Evolutionary conservation across 2,329 filamentous ascomycete species (phyloP).

Genomic region (Xylariaceae sp.): DNA sequence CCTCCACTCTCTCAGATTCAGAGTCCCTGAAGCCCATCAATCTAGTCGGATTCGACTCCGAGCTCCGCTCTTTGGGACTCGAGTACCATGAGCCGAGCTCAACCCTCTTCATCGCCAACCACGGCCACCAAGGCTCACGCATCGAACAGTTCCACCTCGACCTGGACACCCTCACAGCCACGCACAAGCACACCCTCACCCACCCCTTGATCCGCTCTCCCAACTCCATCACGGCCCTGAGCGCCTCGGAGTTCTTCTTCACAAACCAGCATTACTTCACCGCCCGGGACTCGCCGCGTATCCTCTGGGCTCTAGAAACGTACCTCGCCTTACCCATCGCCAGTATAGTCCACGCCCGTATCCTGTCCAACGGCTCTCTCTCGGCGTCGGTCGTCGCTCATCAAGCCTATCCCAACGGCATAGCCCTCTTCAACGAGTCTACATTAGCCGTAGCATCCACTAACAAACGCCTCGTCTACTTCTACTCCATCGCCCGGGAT

Average conservation of each 20-base stretch:
- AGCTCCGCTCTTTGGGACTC: conserved; percentile 37
- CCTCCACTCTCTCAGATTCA: conserved; percentile 13
- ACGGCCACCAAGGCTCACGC: conserved; percentile 31
- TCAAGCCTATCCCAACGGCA: conserved; percentile 37
- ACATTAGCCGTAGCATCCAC: conserved; percentile 36
- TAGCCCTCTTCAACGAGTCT: conserved; percentile 34
- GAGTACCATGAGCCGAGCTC: conserved; percentile 32
- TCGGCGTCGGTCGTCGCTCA: conserved; percentile 27
- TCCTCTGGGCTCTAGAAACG: conserved; percentile 31
- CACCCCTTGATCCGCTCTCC: conserved; percentile 35
- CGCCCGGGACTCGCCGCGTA: conserved; percentile 17
- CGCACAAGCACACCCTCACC: conserved; percentile 31
- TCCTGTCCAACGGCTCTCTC: conserved; percentile 13
- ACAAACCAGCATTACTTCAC: conserved; percentile 37
- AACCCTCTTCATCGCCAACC: conserved; percentile 35
- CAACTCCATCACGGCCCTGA: conserved; percentile 34
- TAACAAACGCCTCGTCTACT: conserved; percentile 24
- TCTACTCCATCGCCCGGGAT: conserved; percentile 26
- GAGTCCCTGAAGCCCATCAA: conserved; percentile 21
- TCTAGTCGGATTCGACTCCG: conserved; percentile 22
- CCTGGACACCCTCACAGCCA: conserved; percentile 28
- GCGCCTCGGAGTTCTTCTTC: conserved; percentile 34
- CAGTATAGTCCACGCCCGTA: conserved; percentile 32
- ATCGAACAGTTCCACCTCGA: conserved; percentile 37
- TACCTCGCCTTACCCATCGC: conserved; percentile 30